Base-by-base conservation (phyloP, 441 rosid genomes). In the Syzygium malaccense region DNA sequence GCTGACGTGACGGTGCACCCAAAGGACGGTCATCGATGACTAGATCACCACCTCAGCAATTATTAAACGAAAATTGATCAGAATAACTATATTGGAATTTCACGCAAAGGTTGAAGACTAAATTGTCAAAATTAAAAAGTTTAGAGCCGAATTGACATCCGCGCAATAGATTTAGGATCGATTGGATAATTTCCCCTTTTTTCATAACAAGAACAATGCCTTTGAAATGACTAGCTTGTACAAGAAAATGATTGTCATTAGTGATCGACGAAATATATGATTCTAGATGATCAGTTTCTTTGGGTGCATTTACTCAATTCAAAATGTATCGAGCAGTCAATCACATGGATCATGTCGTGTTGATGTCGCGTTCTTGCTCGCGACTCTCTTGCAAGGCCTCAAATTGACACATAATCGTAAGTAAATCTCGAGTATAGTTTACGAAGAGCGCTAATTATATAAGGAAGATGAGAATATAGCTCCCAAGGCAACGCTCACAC, bases 31-130 rank as follows among this genome's bases (percentile, higher is more conserved):
- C 8, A 8, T 5, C 0, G 0, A 17, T 30, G 23, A 64, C 1
- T 2, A 4, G 14, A 18, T 4, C 2, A 1, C 3, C 45, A 32
- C 78, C 18, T 32, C 1, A 18, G 0, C 25, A 13, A 66, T 32
- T 8, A 4, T 28, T 0, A 45, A 0, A 0, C 10, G 1, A 30
- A n/a, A 32, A 17, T 13, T 66, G 4, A 66, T 14, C 0, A 0
- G 18, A 32, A 30, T 8, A 1, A 66, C 3, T 66, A 7, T 1
- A 32, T 66, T 32, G 2, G 2, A 32, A 32, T 33, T 68, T 33
- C 7, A 4, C 1, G 7, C 41, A 68, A 32, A 68, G 10, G 4
- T 18, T 68, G 18, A 32, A 6, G 6, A 66, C 23, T 32, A 17
- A 64, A 17, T 8, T 66, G 2, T 64, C 12, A 64, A 64, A 66